These are phyloP conservation scores for Lasiosphaeria hispida DNA, from an alignment of 495 filamentous ascomycete genomes.

Conservation along the genomic window DNA sequence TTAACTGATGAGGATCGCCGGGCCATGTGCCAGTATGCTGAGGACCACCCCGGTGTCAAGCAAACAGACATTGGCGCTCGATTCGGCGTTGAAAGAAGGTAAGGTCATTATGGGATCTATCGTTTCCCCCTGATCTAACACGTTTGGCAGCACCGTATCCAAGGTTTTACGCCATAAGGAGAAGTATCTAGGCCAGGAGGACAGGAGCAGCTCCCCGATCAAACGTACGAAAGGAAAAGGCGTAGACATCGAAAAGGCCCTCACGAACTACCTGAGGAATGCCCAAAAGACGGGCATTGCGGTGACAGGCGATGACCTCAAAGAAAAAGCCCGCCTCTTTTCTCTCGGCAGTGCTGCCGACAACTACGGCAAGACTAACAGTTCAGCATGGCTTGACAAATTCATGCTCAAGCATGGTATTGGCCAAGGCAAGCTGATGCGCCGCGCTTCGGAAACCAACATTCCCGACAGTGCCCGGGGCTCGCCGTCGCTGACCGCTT, in stretches of 20 bases:
- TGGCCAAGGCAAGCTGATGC: slow-evolving; percentile 56
- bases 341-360: slow-evolving; percentile 69
- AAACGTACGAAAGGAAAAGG: slow-evolving; percentile 89
- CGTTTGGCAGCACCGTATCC: slow-evolving; percentile 78
- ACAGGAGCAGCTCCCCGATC: slow-evolving; percentile 82
- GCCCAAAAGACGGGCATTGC: slow-evolving; percentile 71
- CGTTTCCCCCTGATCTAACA: slow-evolving; percentile 17
- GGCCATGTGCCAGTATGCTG: slow-evolving; percentile 92
- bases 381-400: slow-evolving; percentile 83
- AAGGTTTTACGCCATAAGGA: slow-evolving; percentile 97
- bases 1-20: slow-evolving; percentile 90
- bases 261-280: slow-evolving; percentile 84
- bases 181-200: slow-evolving; percentile 88
- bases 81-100: slow-evolving; percentile 99
- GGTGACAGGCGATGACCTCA: slow-evolving; percentile 79
- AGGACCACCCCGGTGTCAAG: slow-evolving; percentile 91
- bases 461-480: slow-evolving; percentile 57
- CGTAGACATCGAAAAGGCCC: slow-evolving; percentile 91
- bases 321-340: slow-evolving; percentile 85
- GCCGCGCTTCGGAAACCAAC: slow-evolving; percentile 69
- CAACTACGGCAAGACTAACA: slow-evolving; percentile 72
- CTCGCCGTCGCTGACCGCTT: slow-evolving; percentile 51
- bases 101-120: slow-evolving; percentile 30
- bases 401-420: slow-evolving; percentile 94
- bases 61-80: slow-evolving; percentile 96